Evolutionary conservation across 441 rosid genomes (phyloP).

Genomic region (Populus tomentosa): DNA sequence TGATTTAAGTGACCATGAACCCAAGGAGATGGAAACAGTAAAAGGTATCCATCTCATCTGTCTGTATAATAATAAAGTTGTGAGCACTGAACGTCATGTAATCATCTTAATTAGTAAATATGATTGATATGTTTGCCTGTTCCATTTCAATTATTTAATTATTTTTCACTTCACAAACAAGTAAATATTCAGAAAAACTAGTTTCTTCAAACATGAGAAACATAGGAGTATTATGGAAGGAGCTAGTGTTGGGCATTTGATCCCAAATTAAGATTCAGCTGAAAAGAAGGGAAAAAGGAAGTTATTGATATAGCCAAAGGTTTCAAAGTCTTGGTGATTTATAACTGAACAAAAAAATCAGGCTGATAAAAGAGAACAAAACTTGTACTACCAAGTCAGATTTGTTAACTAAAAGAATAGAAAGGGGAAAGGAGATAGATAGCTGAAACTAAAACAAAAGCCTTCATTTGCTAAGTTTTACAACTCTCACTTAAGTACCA

Average conservation of each 20-base stretch:
- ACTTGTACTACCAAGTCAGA: not conserved
- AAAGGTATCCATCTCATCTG: slow-evolving; percentile 23
- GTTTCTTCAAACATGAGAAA: not conserved
- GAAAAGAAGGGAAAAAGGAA: not conserved
- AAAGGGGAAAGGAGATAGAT: not conserved
- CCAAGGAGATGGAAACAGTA: slow-evolving; percentile 19
- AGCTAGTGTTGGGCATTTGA: not conserved
- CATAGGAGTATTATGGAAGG: not conserved
- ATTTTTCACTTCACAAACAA: not conserved
- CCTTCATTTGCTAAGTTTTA: not conserved
- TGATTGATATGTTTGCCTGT: slow-evolving; percentile 4
- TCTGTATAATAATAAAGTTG: slow-evolving; percentile 32
- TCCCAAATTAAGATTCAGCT: not conserved
- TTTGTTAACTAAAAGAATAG: not conserved
- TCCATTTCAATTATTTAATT: slow-evolving; percentile 4
- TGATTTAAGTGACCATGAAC: slow-evolving; percentile 23
- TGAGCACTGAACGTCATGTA: slow-evolving; percentile 17
- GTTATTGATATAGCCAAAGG: not conserved
- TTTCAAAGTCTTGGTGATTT: not conserved
- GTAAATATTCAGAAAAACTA: not conserved
- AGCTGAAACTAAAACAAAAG: not conserved
- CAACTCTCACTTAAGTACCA: not conserved
- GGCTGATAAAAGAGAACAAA: not conserved
- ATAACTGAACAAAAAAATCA: not conserved
- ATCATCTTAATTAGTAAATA: slow-evolving; percentile 17